phyloP scores from a whole-genome alignment of 2,329 filamentous ascomycete genomes.

The Phialemonium atrogriseum region DNA sequence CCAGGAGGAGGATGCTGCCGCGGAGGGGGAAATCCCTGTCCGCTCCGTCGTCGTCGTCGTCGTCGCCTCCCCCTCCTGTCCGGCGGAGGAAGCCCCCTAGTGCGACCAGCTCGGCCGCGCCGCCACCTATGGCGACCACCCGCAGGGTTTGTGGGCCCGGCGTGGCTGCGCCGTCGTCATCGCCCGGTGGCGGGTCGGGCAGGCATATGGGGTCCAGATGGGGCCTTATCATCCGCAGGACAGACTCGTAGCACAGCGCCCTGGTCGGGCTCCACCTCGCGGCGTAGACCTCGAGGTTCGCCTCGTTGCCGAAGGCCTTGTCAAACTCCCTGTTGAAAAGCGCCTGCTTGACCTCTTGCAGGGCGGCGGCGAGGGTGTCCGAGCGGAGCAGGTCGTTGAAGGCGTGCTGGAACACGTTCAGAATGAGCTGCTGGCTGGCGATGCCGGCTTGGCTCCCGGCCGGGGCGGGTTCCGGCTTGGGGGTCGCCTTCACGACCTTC shows the following conservation, averaged over 20 bases:
- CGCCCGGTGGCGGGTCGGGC: constrained; percentile 5
- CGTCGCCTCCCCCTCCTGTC: too few relatives aligned
- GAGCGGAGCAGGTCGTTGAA: constrained; percentile 45
- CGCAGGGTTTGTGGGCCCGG: constrained; percentile 1
- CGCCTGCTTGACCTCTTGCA: constrained; percentile 80
- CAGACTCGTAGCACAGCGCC: constrained; percentile 67
- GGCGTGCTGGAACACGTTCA: constrained; percentile 64
- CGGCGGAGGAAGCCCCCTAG: constrained; percentile 34
- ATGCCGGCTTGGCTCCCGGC: not conserved
- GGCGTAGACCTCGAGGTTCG: constrained; percentile 74
- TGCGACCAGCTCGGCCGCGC: constrained; percentile 53
- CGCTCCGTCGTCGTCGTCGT: too few relatives aligned
- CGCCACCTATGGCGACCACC: constrained; percentile 43
- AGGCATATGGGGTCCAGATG: constrained; percentile 24
- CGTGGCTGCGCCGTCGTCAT: constrained; percentile 3
- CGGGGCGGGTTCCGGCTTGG: not conserved
- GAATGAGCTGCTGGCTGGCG: constrained; percentile 27
- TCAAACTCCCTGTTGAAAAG: constrained; percentile 81
- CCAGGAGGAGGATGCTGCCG: constrained; percentile 55
- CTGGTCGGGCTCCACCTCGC: constrained; percentile 85
- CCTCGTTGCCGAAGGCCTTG: constrained; percentile 63
- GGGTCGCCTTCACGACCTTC: constrained; percentile 3
- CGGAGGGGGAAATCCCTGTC: constrained; percentile 5
- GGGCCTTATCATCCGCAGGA: constrained; percentile 33
- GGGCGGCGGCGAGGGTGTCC: constrained; percentile 38